phyloP scores from a whole-genome alignment of 1,139 yeast genomes.

The Hemisphaericaspora subhashii region DNA sequence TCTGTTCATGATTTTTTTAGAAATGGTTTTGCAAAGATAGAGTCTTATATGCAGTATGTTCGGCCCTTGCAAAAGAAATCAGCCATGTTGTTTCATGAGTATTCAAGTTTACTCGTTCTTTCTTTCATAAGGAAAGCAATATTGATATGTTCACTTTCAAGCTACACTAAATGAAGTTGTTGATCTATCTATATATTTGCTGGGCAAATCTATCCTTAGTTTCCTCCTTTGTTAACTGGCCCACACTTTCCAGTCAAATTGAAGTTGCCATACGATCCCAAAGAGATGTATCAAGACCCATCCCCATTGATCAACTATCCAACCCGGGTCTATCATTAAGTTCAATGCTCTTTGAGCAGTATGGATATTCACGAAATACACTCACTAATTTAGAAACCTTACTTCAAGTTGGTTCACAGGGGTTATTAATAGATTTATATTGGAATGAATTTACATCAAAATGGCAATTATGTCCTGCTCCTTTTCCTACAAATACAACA shows the following conservation, averaged over 20 bases:
- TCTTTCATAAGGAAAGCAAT: neutral
- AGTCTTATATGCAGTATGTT: no score
- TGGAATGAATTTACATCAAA: slow-evolving; percentile 52
- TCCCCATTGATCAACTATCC: slow-evolving; percentile 58
- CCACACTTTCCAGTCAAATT: slow-evolving; percentile 13
- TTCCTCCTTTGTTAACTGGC: slow-evolving; percentile 20
- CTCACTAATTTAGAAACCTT: slow-evolving; percentile 37
- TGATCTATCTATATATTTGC: neutral
- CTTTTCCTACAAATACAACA: slow-evolving; percentile 33
- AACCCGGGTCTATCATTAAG: slow-evolving; percentile 60
- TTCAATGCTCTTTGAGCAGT: slow-evolving; percentile 45
- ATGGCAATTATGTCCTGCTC: slow-evolving; percentile 76
- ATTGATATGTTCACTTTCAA: neutral
- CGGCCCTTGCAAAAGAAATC: no score
- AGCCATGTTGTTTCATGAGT: no score
- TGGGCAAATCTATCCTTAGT: neutral
- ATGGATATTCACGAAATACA: slow-evolving; percentile 51
- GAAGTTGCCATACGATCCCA: slow-evolving; percentile 56
- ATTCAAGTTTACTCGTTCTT: no score
- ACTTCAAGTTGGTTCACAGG: slow-evolving; percentile 52
- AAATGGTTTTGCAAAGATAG: no score
- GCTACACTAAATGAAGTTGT: neutral
- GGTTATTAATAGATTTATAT: slow-evolving; percentile 61
- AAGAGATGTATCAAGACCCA: slow-evolving; percentile 59
- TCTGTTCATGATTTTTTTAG: no score